Conservation (phyloP, 2,329 filamentous ascomycete species). For the Pseudopithomyces chartarum region DNA sequence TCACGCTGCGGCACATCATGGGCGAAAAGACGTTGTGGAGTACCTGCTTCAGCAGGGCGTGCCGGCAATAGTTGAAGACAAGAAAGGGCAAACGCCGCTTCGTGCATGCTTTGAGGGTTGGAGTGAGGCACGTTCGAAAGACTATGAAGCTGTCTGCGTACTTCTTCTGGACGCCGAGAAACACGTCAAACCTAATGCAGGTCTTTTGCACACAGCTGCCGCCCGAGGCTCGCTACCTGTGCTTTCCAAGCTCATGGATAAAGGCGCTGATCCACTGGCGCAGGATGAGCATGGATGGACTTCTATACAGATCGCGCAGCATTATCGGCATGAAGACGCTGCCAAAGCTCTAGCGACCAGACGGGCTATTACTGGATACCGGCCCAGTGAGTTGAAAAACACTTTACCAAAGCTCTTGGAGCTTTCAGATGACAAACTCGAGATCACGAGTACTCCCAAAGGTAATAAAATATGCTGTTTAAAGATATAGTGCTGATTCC, state of each 20-base stretch:
- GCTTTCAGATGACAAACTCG: background rate
- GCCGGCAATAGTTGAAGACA: background rate
- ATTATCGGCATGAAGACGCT: background rate
- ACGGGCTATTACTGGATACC: background rate
- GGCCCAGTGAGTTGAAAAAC: background rate
- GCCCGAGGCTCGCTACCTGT: background rate
- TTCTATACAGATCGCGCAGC: background rate
- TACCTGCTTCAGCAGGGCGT: background rate
- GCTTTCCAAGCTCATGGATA: background rate
- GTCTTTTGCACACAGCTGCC: background rate
- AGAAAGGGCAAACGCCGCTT: background rate
- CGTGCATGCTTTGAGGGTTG: constrained; percentile 2
- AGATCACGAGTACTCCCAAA: background rate
- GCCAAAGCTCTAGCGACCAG: background rate
- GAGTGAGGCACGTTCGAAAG: background rate
- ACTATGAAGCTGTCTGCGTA: background rate
- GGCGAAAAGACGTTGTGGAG: constrained; percentile 1
- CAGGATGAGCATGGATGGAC: constrained; percentile 3
- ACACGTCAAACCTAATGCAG: background rate
- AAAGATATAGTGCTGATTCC: background rate
- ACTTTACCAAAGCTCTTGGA: background rate
- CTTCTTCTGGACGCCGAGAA: background rate
- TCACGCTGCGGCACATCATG: background rate
- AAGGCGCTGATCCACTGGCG: background rate
- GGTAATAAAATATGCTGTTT: background rate